Evolutionary conservation across 2,329 filamentous ascomycete genomes (phyloP).

Genomic region (Drechslerella dactyloides): DNA sequence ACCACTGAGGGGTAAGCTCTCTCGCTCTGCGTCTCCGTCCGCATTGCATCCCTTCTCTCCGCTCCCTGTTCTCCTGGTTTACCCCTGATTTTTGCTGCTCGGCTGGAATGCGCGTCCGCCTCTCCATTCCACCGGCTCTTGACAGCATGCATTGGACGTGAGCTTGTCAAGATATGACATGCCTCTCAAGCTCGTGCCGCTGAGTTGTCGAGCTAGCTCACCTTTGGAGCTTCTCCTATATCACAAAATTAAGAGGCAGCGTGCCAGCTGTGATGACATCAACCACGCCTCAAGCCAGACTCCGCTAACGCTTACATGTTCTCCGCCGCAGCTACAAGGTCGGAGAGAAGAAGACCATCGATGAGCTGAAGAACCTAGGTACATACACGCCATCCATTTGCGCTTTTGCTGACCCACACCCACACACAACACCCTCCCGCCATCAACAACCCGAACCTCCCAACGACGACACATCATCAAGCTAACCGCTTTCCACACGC

Average conservation of each 20-base stretch:
- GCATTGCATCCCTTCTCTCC: not conserved
- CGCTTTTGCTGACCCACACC: not conserved
- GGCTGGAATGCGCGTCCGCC: no score
- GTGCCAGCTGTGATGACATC: no score
- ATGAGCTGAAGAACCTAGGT: slow-evolving; percentile 94
- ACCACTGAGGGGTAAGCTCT: slow-evolving; percentile 40
- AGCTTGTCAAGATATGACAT: no score
- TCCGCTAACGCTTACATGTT: slow-evolving; percentile 13
- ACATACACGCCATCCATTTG: slow-evolving; percentile 56
- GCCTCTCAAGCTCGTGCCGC: not conserved
- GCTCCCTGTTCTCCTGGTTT: not conserved
- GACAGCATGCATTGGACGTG: no score
- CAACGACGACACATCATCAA: not conserved
- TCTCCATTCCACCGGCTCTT: no score
- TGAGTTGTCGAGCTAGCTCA: no score
- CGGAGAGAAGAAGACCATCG: slow-evolving; percentile 96
- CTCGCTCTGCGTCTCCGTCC: not conserved
- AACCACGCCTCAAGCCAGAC: not conserved
- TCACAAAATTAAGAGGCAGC: not conserved
- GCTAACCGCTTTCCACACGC: slow-evolving; percentile 44
- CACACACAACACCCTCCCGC: slow-evolving; percentile 8
- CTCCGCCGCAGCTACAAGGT: slow-evolving; percentile 77
- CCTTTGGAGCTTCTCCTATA: slow-evolving; percentile 4
- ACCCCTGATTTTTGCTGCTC: not conserved
- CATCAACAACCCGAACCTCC: not conserved